Evolutionary conservation across 2,329 filamentous ascomycete genomes (phyloP).

Genomic region (Stachybotrys chartarum): DNA sequence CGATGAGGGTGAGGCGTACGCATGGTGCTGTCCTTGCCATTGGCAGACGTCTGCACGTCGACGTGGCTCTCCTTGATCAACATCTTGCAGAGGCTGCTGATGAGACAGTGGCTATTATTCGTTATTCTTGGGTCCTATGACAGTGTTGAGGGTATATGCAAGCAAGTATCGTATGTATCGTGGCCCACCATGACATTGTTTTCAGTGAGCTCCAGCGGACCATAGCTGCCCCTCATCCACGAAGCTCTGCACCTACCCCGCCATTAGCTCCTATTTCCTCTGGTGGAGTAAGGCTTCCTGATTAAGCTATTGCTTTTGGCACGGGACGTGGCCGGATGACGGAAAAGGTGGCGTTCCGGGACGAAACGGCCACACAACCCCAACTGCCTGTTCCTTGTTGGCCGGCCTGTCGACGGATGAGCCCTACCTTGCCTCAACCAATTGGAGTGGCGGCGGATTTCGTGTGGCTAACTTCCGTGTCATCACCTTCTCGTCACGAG

Average conservation of each 20-base stretch:
- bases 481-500: neutral
- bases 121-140: too few relatives aligned
- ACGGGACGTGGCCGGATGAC: neutral
- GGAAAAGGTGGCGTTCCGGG: neutral
- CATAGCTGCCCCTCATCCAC: neutral
- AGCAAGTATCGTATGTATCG: too few relatives aligned
- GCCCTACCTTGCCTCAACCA: neutral
- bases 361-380: neutral
- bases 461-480: neutral
- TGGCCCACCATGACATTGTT: too few relatives aligned
- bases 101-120: neutral
- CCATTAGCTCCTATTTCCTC: neutral
- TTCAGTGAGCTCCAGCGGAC: neutral
- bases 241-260: neutral
- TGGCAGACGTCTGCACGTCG: conserved; percentile 42
- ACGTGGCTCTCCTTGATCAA: conserved; percentile 46
- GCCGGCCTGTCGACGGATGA: neutral
- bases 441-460: neutral
- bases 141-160: too few relatives aligned
- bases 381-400: neutral
- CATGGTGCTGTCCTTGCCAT: conserved; percentile 49
- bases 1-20: conserved; percentile 25
- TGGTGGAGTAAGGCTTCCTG: neutral
- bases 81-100: conserved; percentile 26
- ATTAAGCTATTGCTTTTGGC: neutral